A percentile compares a stretch with the other conserved stretches of the same genome.
phyloP scores from a whole-genome alignment of 306 rosid species.

The Quercus cerris region DNA sequence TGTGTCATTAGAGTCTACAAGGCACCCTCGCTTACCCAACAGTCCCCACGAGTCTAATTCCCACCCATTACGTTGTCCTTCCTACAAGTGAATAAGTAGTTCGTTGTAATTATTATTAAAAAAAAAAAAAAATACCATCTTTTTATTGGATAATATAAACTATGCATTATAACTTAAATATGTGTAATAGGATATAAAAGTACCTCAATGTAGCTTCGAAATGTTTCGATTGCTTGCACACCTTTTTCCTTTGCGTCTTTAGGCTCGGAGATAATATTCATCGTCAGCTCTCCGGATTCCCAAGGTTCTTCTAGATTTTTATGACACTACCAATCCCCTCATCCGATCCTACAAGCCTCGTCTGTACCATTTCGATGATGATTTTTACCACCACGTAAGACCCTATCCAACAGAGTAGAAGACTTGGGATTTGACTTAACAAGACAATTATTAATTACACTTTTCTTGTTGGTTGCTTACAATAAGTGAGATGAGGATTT shows the following conservation, averaged over 20 bases:
- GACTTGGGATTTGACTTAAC: no score
- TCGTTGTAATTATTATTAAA: neutral
- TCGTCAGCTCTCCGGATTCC: constrained; percentile 63
- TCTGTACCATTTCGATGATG: constrained; percentile 77
- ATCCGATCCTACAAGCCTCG: constrained; percentile 72
- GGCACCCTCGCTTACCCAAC: constrained; percentile 97
- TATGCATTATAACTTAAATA: neutral
- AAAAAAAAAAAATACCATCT: neutral
- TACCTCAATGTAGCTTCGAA: constrained; percentile 70
- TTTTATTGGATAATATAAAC: neutral
- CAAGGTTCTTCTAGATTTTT: constrained; percentile 69
- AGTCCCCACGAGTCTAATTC: constrained; percentile 81
- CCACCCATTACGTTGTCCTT: constrained; percentile 81
- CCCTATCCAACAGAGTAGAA: constrained; percentile 25
- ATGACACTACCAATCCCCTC: constrained; percentile 83
- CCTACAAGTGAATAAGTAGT: constrained; percentile 32
- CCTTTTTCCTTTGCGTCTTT: constrained; percentile 71
- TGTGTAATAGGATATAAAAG: neutral
- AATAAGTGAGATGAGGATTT: no score
- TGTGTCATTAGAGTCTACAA: constrained; percentile 59
- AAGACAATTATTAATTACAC: no score
- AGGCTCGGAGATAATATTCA: constrained; percentile 62
- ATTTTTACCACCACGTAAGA: constrained; percentile 87
- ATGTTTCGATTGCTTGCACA: constrained; percentile 54
- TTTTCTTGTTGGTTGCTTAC: no score